These are phyloP conservation scores for Colletotrichum salicis DNA, from an alignment of 2,329 filamentous ascomycete genomes.

Conservation along the genomic window DNA sequence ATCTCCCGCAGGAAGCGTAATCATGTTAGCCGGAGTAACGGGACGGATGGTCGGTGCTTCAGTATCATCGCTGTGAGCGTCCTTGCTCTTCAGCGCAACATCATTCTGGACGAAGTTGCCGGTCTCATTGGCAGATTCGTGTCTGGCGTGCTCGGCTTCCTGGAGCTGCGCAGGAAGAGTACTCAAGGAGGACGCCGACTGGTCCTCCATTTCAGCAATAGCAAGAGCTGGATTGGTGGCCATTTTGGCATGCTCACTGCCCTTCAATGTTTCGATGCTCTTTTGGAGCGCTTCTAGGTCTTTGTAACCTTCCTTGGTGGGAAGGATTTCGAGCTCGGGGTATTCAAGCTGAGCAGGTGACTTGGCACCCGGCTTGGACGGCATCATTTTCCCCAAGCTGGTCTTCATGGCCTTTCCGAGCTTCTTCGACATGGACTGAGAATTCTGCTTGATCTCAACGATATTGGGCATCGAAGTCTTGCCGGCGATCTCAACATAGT, in stretches of 20 bases:
- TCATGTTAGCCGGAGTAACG: constrained; percentile 26
- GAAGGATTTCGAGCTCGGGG: constrained; percentile 49
- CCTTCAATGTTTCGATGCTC: constrained; percentile 45
- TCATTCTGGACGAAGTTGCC: neutral
- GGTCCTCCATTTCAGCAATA: constrained; percentile 21
- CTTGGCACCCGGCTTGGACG: constrained; percentile 17
- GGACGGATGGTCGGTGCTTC: constrained; percentile 10
- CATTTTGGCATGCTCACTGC: constrained; percentile 19
- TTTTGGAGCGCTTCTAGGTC: constrained; percentile 46
- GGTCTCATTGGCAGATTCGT: neutral
- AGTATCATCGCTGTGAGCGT: neutral
- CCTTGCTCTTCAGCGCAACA: neutral
- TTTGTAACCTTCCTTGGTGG: constrained; percentile 43
- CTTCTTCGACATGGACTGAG: constrained; percentile 43
- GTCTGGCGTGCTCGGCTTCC: constrained; percentile 14
- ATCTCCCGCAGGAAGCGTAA: neutral
- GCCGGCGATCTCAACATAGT: constrained; percentile 43
- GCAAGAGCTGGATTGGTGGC: constrained; percentile 9
- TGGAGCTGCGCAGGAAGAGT: constrained; percentile 2
- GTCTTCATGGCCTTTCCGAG: constrained; percentile 45
- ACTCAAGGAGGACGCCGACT: neutral
- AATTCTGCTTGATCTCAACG: constrained; percentile 20
- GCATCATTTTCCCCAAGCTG: constrained; percentile 41
- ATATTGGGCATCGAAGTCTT: constrained; percentile 15
- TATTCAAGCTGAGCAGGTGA: constrained; percentile 42